These are phyloP conservation scores for Cucurbita ficifolia DNA, from an alignment of 306 rosid genomes.

Conservation along the genomic window DNA sequence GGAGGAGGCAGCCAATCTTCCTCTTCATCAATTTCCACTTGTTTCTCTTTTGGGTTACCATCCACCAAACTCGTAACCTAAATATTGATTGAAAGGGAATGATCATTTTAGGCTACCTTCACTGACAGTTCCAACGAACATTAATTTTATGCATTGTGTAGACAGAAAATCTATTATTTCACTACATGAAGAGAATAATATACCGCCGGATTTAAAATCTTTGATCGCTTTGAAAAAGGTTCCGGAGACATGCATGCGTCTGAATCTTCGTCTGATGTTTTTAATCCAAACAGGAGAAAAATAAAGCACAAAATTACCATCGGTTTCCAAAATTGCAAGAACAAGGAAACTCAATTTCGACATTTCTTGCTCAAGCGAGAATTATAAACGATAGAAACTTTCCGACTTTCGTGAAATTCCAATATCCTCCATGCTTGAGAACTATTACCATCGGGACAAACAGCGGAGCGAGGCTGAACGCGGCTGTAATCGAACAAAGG, in stretches of 20 bases:
- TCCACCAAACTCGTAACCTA: slow-evolving; percentile 26
- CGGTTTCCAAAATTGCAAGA: background rate
- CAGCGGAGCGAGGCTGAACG: slow-evolving; percentile 42
- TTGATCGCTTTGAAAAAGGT: slow-evolving; percentile 23
- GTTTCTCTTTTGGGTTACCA: slow-evolving; percentile 6
- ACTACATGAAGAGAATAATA: background rate
- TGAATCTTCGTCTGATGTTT: slow-evolving; percentile 34
- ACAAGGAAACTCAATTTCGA: background rate
- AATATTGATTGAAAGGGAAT: slow-evolving; percentile 9
- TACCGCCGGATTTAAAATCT: slow-evolving; percentile 16
- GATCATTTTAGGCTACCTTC: background rate
- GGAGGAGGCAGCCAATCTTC: slow-evolving; percentile 94
- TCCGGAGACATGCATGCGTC: slow-evolving; percentile 19
- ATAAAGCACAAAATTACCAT: background rate
- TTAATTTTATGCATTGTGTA: background rate
- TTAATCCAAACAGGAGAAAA: background rate
- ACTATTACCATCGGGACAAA: slow-evolving; percentile 38
- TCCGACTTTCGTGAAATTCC: background rate
- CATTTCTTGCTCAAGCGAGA: background rate
- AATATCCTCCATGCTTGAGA: background rate
- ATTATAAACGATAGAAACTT: background rate
- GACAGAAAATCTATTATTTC: background rate
- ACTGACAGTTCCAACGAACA: background rate
- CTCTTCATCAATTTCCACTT: slow-evolving; percentile 34
- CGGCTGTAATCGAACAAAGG: slow-evolving; percentile 81